Percentiles rank a stretch among this genome's conserved stretches.
Conservation (phyloP, 768 basidiomycete species). For the Pleurotus tuber-regium region DNA sequence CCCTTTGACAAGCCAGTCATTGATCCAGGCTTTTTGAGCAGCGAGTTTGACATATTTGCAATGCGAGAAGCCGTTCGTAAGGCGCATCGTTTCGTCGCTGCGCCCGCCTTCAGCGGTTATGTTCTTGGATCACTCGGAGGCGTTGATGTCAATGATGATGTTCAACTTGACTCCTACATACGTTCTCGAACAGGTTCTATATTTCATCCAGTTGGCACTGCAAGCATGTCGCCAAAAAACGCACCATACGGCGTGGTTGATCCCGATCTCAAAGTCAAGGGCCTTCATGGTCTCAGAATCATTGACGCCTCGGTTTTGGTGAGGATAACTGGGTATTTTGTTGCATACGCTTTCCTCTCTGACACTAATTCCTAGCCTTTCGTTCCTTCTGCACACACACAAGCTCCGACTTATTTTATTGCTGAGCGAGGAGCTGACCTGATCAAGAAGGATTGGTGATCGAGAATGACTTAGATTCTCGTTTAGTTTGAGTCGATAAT, state of each 20-base stretch:
- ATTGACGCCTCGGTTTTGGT: conserved; percentile 39
- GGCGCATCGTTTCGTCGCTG: conserved; percentile 22
- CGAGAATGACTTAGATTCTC: too few species aligned
- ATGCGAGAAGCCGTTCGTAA: conserved; percentile 26
- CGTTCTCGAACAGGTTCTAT: conserved; percentile 16
- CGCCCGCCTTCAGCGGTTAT: conserved; percentile 25
- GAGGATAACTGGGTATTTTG: conserved; percentile 9
- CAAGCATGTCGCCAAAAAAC: conserved; percentile 25
- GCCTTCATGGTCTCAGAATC: conserved; percentile 28
- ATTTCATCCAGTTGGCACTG: conserved; percentile 27
- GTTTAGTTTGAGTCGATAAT: too few species aligned
- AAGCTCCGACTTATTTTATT: neutral
- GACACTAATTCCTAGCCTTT: neutral
- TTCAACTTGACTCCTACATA: conserved; percentile 20
- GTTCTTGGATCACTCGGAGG: conserved; percentile 18
- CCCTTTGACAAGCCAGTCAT: conserved; percentile 25
- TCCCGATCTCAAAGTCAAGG: conserved; percentile 31
- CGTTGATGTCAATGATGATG: conserved; percentile 24
- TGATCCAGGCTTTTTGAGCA: conserved; percentile 19
- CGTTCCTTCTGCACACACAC: neutral
- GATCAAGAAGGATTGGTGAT: neutral
- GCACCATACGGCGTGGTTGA: conserved; percentile 31
- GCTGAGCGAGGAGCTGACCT: conserved; percentile 3
- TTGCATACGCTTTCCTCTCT: neutral
- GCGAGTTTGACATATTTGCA: conserved; percentile 21